Conservation (phyloP, 2,329 filamentous ascomycete species). For the Fusarium goolgardi region DNA sequence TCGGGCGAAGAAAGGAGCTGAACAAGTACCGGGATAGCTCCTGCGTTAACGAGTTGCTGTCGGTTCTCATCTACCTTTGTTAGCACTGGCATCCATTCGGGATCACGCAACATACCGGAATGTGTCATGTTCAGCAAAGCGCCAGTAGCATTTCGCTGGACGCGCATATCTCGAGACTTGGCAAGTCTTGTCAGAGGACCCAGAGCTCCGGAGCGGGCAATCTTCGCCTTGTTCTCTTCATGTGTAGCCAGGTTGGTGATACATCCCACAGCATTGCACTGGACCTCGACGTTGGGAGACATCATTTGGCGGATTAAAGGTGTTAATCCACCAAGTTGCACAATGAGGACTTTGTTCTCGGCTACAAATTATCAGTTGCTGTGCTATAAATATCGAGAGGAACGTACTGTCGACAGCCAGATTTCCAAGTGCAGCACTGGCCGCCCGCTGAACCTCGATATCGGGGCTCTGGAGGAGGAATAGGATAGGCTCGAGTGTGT, state of each 20-base stretch:
- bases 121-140: conserved; percentile 99
- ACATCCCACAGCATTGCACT: conserved; percentile 98
- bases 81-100: conserved; percentile 12
- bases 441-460: conserved; percentile 96
- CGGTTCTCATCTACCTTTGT: conserved; percentile 85
- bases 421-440: conserved; percentile 95
- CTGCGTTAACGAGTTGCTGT: conserved; percentile 95
- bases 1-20: conserved; percentile 92
- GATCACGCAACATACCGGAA: conserved; percentile 75
- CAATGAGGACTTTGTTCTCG: conserved; percentile 97
- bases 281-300: conserved; percentile 96
- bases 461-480: conserved; percentile 95
- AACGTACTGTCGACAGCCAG: conserved; percentile 92
- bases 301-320: conserved; percentile 98
- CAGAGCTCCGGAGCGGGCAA: conserved; percentile 92
- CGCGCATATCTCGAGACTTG: conserved; percentile 98
- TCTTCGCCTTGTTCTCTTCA: conserved; percentile 99
- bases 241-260: conserved; percentile 98
- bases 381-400: neutral
- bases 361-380: conserved; percentile 68
- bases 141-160: conserved; percentile 96
- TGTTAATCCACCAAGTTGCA: conserved; percentile 87
- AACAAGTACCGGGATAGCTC: conserved; percentile 96
- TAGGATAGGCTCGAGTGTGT: conserved; percentile 95
- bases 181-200: conserved; percentile 90